Conservation (phyloP, 176 grass and related monocot species). For the Poa annua region DNA sequence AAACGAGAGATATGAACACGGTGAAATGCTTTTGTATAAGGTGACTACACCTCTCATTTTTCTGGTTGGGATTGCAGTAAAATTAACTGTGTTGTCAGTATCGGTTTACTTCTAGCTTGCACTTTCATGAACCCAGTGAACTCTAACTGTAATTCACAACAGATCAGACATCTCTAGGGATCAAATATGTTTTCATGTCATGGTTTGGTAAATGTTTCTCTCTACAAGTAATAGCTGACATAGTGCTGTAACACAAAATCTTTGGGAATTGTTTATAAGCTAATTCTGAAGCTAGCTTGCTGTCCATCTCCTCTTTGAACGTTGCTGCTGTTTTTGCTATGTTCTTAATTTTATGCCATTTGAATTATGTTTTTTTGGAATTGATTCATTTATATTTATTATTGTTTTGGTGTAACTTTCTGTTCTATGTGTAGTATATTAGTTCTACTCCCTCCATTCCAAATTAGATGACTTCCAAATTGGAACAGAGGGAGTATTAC, state of each 20-base stretch:
- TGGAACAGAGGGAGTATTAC: background rate
- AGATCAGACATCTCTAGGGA: constrained; percentile 18
- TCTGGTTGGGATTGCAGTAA: constrained; percentile 10
- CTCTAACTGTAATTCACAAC: background rate
- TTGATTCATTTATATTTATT: constrained; percentile 28
- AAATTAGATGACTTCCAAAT: no score
- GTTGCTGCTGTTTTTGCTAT: background rate
- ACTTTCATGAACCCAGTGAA: constrained; percentile 5
- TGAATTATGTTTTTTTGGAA: constrained; percentile 10
- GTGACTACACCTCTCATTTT: constrained; percentile 54
- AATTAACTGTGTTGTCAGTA: background rate
- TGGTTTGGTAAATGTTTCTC: constrained; percentile 16
- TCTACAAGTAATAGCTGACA: constrained; percentile 26
- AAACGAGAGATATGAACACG: constrained; percentile 93
- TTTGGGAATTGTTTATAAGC: constrained; percentile 15
- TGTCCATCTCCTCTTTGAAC: constrained; percentile 29
- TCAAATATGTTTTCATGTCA: background rate
- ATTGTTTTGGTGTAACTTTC: background rate
- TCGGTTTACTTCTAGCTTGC: background rate
- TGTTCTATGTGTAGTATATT: background rate
- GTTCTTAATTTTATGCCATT: background rate
- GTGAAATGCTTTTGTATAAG: constrained; percentile 99
- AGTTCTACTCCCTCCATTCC: background rate
- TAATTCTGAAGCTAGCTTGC: background rate
- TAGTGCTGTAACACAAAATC: constrained; percentile 17